Conservation (phyloP, 2,329 filamentous ascomycete genomes). For the Rhinocladiella mackenziei region DNA sequence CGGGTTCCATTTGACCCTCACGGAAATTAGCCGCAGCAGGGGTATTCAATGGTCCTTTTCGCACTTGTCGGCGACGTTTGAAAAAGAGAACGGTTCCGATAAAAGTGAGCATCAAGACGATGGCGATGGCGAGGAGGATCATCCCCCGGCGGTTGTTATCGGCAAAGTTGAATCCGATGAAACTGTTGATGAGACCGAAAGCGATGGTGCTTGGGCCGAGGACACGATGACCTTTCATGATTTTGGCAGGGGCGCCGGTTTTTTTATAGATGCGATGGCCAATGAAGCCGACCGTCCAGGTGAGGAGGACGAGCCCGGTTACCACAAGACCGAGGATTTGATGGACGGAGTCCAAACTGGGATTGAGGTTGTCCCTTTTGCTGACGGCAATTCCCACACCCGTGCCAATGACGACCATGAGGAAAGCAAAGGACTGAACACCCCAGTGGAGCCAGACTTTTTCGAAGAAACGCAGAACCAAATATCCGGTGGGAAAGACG, state of each 20-base stretch:
- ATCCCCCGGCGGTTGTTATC: constrained; percentile 44
- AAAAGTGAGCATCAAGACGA: constrained; percentile 42
- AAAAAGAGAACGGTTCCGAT: constrained; percentile 37
- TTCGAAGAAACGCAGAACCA: constrained; percentile 51
- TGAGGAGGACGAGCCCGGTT: constrained; percentile 49
- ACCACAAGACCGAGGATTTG: constrained; percentile 58
- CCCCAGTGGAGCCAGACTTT: constrained; percentile 54
- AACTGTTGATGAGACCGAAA: constrained; percentile 54
- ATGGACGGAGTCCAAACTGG: constrained; percentile 52
- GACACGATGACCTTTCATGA: constrained; percentile 54
- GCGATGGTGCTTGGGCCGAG: constrained; percentile 53
- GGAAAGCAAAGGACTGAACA: constrained; percentile 50
- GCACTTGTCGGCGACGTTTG: constrained; percentile 31
- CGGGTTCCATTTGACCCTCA: constrained; percentile 18
- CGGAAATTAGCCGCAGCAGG: constrained; percentile 29
- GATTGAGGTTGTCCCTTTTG: constrained; percentile 54
- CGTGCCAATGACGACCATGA: constrained; percentile 50
- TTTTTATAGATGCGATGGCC: constrained; percentile 54
- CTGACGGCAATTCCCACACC: constrained; percentile 53
- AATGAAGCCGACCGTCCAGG: constrained; percentile 53
- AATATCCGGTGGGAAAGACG: constrained; percentile 54
- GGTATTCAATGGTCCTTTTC: constrained; percentile 30
- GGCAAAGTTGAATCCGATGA: constrained; percentile 58
- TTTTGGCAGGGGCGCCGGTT: constrained; percentile 48
- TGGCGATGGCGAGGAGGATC: constrained; percentile 48